phyloP scores from a whole-genome alignment of 164 flowering plant genomes.

The Vitis rupestris region DNA sequence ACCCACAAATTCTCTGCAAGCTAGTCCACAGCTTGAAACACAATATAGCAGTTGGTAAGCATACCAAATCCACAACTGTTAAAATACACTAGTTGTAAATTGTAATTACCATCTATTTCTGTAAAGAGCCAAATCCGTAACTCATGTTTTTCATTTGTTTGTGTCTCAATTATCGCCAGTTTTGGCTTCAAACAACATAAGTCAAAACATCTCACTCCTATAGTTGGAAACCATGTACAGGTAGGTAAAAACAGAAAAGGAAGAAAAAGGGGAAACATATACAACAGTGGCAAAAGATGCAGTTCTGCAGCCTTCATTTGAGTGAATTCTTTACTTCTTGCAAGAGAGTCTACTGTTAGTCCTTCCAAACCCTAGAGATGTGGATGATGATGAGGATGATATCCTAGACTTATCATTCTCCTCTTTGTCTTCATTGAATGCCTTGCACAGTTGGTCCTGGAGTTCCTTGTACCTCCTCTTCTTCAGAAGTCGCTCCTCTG shows the following conservation, averaged over 20 bases:
- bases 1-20: too few species aligned
- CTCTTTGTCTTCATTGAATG: constrained; percentile 69
- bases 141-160: background rate
- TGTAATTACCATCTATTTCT: background rate
- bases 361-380: constrained; percentile 27
- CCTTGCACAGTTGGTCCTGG: constrained; percentile 54
- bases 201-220: too few species aligned
- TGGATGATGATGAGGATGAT: constrained; percentile 33
- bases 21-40: too few species aligned
- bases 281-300: constrained; percentile 1
- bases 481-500: constrained; percentile 51
- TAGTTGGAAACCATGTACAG: too few species aligned
- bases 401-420: constrained; percentile 37
- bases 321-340: constrained; percentile 6
- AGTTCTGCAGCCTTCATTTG: background rate
- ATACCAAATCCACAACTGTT: too few species aligned
- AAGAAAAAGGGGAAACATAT: background rate
- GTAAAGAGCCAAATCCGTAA: background rate
- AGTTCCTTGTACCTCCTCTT: constrained; percentile 60
- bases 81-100: too few species aligned
- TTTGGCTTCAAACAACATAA: too few species aligned
- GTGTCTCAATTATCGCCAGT: background rate
- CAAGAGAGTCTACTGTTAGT: constrained; percentile 19
- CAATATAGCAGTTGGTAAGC: too few species aligned
- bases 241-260: background rate